Percentiles rank a stretch among this genome's conserved stretches.
Evolutionary conservation across 352 stramenopile genomes (phyloP).

Genomic region (Elongisporangium undulatum): DNA sequence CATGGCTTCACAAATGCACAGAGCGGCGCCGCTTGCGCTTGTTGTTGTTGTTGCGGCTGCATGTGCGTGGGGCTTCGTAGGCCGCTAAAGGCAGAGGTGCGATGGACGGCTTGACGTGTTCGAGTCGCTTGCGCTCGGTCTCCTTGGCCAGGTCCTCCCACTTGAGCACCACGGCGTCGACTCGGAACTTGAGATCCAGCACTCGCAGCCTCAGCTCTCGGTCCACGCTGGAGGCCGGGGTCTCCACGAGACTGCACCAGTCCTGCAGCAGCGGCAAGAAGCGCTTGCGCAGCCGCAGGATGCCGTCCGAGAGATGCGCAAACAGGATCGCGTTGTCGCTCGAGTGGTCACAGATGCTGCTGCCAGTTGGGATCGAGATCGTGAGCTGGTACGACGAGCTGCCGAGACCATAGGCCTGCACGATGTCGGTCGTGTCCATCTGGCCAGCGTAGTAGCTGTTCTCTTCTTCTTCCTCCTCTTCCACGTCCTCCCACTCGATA

Average conservation of each 20-base stretch:
- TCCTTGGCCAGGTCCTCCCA: conserved; percentile 33
- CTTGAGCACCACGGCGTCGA: conserved; percentile 16
- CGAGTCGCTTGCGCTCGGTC: conserved; percentile 7
- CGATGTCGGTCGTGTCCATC: conserved; percentile 81
- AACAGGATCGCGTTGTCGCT: conserved; percentile 72
- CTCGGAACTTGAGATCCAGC: background rate
- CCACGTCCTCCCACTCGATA: conserved; percentile 9
- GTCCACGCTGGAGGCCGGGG: background rate
- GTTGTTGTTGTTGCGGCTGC: conserved; percentile 1
- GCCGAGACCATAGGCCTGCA: conserved; percentile 68
- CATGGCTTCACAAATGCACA: conserved; percentile 1
- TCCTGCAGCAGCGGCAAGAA: conserved; percentile 64
- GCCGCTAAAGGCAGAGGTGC: conserved; percentile 25
- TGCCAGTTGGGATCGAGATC: conserved; percentile 50
- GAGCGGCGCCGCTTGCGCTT: conserved; percentile 1
- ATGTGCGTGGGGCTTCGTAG: conserved; percentile 15
- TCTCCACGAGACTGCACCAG: conserved; percentile 19
- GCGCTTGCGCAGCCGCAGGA: conserved; percentile 60
- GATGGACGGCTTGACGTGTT: conserved; percentile 8
- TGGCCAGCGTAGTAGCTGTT: conserved; percentile 1
- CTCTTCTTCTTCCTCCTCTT: conserved; percentile 9
- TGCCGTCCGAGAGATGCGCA: conserved; percentile 35
- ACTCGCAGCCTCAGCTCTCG: background rate
- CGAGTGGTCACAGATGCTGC: conserved; percentile 42
- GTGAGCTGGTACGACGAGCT: conserved; percentile 74